Evolutionary conservation across 2,329 filamentous ascomycete genomes (phyloP).

Genomic region (Verticillium dahliae): DNA sequence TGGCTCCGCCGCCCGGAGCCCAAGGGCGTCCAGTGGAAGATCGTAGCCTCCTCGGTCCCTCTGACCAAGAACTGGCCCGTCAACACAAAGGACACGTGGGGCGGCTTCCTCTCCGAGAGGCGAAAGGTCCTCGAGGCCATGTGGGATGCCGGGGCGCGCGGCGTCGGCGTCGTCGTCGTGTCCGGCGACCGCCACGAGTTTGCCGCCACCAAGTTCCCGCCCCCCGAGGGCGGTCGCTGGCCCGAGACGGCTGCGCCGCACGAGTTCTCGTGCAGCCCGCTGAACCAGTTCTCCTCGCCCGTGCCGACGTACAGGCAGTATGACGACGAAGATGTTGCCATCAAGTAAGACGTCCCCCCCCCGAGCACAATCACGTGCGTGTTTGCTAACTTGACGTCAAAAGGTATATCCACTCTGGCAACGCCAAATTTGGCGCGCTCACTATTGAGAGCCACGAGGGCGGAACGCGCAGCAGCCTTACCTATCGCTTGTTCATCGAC

Average conservation of each 20-base stretch:
- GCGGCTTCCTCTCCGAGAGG: constrained; percentile 80
- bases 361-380: background rate
- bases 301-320: constrained; percentile 75
- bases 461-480: constrained; percentile 64
- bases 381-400: constrained; percentile 20
- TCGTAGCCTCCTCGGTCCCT: constrained; percentile 82
- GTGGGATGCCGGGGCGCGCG: constrained; percentile 75
- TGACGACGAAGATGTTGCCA: constrained; percentile 73
- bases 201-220: constrained; percentile 74
- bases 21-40: constrained; percentile 82
- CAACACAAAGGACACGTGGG: constrained; percentile 87
- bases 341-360: constrained; percentile 59
- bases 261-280: constrained; percentile 85
- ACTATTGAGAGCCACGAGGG: constrained; percentile 65
- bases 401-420: constrained; percentile 72
- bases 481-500: constrained; percentile 77
- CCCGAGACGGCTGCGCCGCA: constrained; percentile 61
- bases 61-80: constrained; percentile 98
- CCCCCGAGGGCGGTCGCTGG: constrained; percentile 55
- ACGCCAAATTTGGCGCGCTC: constrained; percentile 80
- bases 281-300: constrained; percentile 92
- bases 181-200: constrained; percentile 97
- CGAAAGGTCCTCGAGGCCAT: constrained; percentile 77
- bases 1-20: constrained; percentile 72
- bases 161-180: constrained; percentile 73